Evolutionary conservation across 306 rosid genomes (phyloP).

Genomic region (Ammopiptanthus mongolicus): DNA sequence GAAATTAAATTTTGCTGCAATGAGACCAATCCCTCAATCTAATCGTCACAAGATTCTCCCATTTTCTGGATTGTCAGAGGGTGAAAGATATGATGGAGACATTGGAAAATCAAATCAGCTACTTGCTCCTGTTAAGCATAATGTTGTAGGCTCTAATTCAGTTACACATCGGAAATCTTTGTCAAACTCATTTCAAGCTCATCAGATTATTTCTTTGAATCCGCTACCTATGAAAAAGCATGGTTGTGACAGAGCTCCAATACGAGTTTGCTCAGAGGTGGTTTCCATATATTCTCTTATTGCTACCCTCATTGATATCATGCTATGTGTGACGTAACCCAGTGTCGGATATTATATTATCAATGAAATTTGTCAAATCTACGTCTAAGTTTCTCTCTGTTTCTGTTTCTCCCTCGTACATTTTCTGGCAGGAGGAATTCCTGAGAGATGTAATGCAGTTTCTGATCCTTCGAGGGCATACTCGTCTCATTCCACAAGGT

Average conservation of each 20-base stretch:
- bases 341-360: not conserved
- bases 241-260: constrained; percentile 82
- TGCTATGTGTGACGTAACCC: not conserved
- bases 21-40: constrained; percentile 86
- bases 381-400: not conserved
- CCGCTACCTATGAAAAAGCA: constrained; percentile 93
- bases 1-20: constrained; percentile 64
- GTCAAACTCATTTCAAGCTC: constrained; percentile 72
- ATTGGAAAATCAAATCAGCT: constrained; percentile 58
- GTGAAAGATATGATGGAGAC: constrained; percentile 60
- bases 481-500: constrained; percentile 84
- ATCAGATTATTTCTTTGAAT: constrained; percentile 79
- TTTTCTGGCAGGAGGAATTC: constrained; percentile 69
- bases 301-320: not conserved
- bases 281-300: constrained; percentile 14
- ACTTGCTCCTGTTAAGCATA: constrained; percentile 54
- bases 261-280: constrained; percentile 86
- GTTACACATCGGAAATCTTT: constrained; percentile 61
- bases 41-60: constrained; percentile 67
- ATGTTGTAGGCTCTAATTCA: constrained; percentile 54
- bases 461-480: constrained; percentile 81
- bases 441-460: constrained; percentile 95
- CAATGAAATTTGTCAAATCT: constrained; percentile 1
- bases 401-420: not conserved
- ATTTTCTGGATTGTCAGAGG: constrained; percentile 68